A percentile compares a stretch with the other conserved stretches of the same genome.
These are phyloP conservation scores for Bipolaris victoriae DNA, from an alignment of 2,329 filamentous ascomycete species.

Conservation along the genomic window DNA sequence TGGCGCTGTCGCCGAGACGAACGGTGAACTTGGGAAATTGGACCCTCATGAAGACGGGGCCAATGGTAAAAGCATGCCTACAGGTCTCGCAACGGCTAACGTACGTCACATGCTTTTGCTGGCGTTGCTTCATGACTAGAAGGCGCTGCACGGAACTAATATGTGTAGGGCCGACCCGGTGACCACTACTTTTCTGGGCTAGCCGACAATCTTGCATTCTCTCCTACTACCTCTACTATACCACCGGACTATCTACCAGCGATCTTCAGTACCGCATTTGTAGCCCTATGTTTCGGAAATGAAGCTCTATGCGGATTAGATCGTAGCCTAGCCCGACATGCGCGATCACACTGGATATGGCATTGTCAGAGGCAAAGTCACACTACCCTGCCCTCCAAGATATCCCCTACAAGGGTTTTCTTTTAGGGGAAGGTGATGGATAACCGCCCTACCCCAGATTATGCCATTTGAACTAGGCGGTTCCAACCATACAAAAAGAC, in stretches of 20 bases:
- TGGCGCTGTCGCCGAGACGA: constrained; percentile 9
- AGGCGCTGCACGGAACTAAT: constrained; percentile 26
- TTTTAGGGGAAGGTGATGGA: background rate
- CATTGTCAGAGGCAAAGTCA: background rate
- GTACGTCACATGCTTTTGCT: constrained; percentile 36
- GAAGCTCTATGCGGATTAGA: background rate
- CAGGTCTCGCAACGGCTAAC: constrained; percentile 11
- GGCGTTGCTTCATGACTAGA: constrained; percentile 28
- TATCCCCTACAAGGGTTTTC: background rate
- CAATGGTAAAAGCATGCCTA: constrained; percentile 8
- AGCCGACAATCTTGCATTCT: constrained; percentile 23
- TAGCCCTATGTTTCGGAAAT: background rate
- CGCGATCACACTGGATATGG: background rate
- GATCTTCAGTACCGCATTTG: background rate
- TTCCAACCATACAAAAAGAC: constrained; percentile 4
- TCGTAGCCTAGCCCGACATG: background rate
- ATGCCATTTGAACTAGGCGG: constrained; percentile 13
- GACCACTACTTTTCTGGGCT: constrained; percentile 36
- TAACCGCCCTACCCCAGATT: constrained; percentile 13
- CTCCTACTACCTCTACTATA: constrained; percentile 2
- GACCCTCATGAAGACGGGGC: background rate
- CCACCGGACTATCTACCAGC: background rate
- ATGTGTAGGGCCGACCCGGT: constrained; percentile 37
- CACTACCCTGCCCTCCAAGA: background rate
- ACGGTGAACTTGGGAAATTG: constrained; percentile 7